Evolutionary conservation across 2,329 filamentous ascomycete genomes (phyloP).

Genomic region (Fusarium sp.): DNA sequence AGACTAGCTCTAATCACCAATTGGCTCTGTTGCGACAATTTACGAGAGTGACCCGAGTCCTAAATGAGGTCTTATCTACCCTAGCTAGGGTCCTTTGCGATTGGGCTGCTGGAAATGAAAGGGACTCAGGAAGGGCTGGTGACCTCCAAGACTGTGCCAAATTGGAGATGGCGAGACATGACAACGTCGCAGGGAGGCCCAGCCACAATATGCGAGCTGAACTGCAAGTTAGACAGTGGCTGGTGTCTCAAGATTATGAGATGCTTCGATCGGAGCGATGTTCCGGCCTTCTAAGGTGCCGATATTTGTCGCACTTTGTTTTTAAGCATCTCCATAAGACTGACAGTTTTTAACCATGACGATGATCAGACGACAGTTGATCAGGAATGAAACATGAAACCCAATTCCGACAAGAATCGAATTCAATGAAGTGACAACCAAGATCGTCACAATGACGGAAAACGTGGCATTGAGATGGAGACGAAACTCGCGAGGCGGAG

Average conservation of each 20-base stretch:
- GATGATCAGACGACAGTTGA: neutral
- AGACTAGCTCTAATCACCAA: neutral
- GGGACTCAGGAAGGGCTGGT: neutral
- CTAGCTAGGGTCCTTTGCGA: neutral
- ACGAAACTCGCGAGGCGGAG: neutral
- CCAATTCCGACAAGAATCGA: neutral
- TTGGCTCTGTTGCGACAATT: neutral
- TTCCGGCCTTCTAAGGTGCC: neutral
- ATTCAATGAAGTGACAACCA: neutral
- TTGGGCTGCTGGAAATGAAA: neutral
- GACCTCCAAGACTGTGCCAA: neutral
- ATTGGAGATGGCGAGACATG: constrained; percentile 15
- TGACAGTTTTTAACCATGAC: neutral
- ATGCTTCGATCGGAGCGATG: neutral
- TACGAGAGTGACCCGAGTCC: neutral
- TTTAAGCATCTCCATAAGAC: neutral
- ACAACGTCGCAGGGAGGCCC: neutral
- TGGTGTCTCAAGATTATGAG: constrained; percentile 11
- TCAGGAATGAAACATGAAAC: constrained; percentile 7
- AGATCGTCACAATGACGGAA: constrained; percentile 15
- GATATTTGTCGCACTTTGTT: neutral
- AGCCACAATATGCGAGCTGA: constrained; percentile 25
- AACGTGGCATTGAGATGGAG: constrained; percentile 10
- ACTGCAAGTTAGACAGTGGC: constrained; percentile 1
- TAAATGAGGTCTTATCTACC: neutral